Evolutionary conservation across 345 rosid genomes (phyloP).

Genomic region (Eucalyptus melliodora): DNA sequence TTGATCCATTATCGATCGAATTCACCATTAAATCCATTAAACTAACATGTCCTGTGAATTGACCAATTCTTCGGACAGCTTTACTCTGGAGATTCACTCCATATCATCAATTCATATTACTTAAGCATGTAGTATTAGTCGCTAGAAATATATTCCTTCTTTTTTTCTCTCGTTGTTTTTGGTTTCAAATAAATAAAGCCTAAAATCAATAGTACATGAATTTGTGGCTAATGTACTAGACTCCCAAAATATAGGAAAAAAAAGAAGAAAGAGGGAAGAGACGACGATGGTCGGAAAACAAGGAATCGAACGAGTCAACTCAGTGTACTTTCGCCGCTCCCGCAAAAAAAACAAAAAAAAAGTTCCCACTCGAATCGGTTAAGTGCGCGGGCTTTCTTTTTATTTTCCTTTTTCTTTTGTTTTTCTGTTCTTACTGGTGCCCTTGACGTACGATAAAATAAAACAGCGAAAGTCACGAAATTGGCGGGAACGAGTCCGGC

Average conservation of each 20-base stretch:
- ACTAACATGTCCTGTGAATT: background rate
- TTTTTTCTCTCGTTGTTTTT: background rate
- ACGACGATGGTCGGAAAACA: background rate
- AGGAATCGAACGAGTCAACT: background rate
- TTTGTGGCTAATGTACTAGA: background rate
- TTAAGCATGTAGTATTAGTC: background rate
- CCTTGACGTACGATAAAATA: background rate
- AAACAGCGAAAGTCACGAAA: background rate
- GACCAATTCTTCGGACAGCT: background rate
- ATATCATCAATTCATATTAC: fast-evolving
- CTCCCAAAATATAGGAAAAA: background rate
- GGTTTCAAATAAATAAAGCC: background rate
- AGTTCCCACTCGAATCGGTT: background rate
- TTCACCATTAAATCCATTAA: background rate
- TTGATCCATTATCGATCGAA: background rate
- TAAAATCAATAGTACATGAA: background rate
- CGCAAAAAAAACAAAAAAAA: background rate
- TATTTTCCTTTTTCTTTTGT: too few relatives aligned
- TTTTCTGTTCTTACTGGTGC: background rate
- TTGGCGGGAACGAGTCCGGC: background rate
- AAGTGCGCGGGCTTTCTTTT: background rate
- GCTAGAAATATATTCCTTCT: background rate
- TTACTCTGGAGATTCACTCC: fast-evolving
- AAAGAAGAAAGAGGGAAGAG: background rate
- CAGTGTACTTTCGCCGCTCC: background rate